These are phyloP conservation scores for Coemansia sp. DNA, from an alignment of 192 early-diverging fungal species.

Conservation along the genomic window DNA sequence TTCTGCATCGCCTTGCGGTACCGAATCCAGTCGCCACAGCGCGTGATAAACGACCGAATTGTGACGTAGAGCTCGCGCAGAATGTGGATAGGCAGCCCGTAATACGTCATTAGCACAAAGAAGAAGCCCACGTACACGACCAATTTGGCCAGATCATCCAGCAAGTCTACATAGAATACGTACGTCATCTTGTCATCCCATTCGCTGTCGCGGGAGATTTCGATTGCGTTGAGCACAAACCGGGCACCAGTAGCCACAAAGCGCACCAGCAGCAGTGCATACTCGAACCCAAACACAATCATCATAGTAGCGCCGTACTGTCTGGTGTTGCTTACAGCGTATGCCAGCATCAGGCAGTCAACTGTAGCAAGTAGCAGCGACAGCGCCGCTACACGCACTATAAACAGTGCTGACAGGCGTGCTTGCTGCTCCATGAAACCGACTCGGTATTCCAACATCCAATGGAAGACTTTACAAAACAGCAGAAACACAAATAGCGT, in stretches of 20 bases:
- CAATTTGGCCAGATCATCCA: conserved; percentile 87
- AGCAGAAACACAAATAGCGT: conserved; percentile 84
- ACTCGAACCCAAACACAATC: conserved; percentile 99
- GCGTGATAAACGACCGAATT: conserved; percentile 83
- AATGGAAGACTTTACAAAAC: conserved; percentile 94
- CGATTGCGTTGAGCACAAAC: conserved; percentile 85
- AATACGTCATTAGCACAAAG: conserved; percentile 74
- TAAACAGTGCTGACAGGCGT: conserved; percentile 26
- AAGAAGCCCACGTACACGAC: conserved; percentile 89
- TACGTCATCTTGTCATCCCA: conserved; percentile 96
- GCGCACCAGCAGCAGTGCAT: conserved; percentile 80
- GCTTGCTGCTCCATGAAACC: conserved; percentile 67
- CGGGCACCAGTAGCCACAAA: conserved; percentile 76
- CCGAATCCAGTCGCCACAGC: conserved; percentile 84
- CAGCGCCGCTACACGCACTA: conserved; percentile 30
- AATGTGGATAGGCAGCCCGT: conserved; percentile 92
- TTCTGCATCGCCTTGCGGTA: conserved; percentile 93
- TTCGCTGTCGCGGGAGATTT: conserved; percentile 63
- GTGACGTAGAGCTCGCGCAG: conserved; percentile 96
- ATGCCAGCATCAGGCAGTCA: conserved; percentile 75
- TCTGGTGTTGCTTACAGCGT: conserved; percentile 64
- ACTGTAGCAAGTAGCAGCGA: conserved; percentile 60
- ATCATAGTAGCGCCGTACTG: conserved; percentile 84
- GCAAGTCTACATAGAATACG: conserved; percentile 87
- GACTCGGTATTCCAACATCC: conserved; percentile 90